phyloP scores from a whole-genome alignment of 495 filamentous ascomycete genomes.

The Trichoderma reesei region DNA sequence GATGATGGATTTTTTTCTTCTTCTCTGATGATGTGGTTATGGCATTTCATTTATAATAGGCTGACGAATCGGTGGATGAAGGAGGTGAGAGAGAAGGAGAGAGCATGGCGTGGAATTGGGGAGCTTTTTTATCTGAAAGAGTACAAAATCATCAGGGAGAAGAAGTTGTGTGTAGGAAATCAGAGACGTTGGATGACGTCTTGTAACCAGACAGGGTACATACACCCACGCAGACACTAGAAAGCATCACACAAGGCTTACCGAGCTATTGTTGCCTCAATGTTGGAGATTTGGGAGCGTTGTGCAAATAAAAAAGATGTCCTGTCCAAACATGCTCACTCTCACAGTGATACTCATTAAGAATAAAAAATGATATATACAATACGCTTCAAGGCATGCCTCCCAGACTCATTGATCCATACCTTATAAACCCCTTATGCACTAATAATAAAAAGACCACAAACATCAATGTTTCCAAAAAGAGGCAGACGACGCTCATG shows the following conservation, averaged over 20 bases:
- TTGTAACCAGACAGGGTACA: neutral
- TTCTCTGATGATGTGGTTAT: neutral
- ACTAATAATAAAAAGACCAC: neutral
- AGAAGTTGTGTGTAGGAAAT: neutral
- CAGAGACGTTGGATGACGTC: neutral
- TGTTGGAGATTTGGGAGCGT: no score
- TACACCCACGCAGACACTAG: neutral
- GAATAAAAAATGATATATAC: no score
- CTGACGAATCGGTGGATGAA: neutral
- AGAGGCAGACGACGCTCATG: neutral
- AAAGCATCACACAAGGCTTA: neutral
- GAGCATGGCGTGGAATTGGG: neutral
- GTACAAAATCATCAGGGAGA: neutral
- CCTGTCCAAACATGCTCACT: no score
- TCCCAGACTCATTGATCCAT: no score
- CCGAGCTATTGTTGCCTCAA: no score
- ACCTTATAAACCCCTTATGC: no score
- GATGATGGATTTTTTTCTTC: neutral
- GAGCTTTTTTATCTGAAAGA: neutral
- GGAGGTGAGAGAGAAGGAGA: neutral
- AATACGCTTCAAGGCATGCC: no score
- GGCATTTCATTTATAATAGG: slow-evolving; percentile 1
- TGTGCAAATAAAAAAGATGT: no score
- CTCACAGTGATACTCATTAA: no score
- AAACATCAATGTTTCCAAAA: neutral